phyloP scores from a whole-genome alignment of 371 early-diverging fungal genomes.

The Chytridium lagenaria region DNA sequence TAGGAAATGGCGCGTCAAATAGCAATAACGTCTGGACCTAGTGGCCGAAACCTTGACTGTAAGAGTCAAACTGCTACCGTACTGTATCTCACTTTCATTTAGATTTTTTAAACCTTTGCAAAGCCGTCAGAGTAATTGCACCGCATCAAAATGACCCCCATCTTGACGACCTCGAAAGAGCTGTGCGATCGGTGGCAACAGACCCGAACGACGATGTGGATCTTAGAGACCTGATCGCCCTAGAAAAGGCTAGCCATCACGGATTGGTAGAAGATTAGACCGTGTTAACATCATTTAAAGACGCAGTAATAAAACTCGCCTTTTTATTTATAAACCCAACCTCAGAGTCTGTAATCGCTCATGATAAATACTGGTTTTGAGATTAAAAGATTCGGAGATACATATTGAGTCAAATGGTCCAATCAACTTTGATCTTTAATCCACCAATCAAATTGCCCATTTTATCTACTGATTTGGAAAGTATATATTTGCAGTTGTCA shows the following conservation, averaged over 20 bases:
- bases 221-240: neutral
- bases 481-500: no score
- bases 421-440: no score
- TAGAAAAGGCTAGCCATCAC: neutral
- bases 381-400: no score
- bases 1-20: conserved; percentile 77
- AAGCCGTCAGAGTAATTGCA: conserved; percentile 14
- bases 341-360: no score
- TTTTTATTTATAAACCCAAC: no score
- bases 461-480: no score
- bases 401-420: no score
- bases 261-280: no score
- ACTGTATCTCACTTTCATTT: neutral
- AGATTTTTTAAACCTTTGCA: conserved; percentile 18
- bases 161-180: neutral
- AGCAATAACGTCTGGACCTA: conserved; percentile 64
- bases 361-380: no score
- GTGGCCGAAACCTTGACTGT: conserved; percentile 48
- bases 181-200: neutral
- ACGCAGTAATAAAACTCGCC: no score
- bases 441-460: no score
- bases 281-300: no score
- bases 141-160: neutral
- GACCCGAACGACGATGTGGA: neutral
- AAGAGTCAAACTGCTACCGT: neutral